phyloP scores from a whole-genome alignment of 1,284 basidiomycete genomes.

The Microbotryum saponariae region DNA sequence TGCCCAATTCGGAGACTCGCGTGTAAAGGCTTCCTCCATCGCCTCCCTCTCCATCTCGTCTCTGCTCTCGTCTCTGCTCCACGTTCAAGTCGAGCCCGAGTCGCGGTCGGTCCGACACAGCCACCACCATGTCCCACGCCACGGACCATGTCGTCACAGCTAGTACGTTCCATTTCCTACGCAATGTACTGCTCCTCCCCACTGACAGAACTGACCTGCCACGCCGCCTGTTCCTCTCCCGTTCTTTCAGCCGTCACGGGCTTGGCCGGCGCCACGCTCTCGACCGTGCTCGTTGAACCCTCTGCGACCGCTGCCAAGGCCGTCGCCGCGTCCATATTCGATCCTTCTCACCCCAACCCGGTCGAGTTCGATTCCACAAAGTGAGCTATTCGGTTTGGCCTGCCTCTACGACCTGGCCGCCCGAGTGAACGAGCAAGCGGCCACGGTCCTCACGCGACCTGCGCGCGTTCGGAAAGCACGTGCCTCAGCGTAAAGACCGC shows the following conservation, averaged over 20 bases:
- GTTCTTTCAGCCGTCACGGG: slow-evolving; percentile 20
- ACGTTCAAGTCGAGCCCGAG: too few relatives aligned
- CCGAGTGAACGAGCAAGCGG: too few relatives aligned
- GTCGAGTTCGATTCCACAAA: slow-evolving; percentile 14
- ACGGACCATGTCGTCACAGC: slow-evolving; percentile 13
- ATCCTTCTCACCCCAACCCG: slow-evolving; percentile 17
- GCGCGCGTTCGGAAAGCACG: background rate
- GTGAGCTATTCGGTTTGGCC: slow-evolving; percentile 1
- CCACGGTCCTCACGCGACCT: background rate
- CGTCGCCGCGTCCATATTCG: slow-evolving; percentile 24
- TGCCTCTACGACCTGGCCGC: background rate
- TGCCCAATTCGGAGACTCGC: too few relatives aligned
- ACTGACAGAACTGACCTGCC: background rate
- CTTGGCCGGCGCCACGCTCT: slow-evolving; percentile 6
- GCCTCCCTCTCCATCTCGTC: too few relatives aligned
- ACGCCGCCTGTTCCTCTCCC: background rate
- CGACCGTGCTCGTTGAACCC: slow-evolving; percentile 8
- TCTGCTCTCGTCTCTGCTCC: background rate
- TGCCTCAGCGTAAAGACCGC: background rate
- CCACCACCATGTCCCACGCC: background rate
- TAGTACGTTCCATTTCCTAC: slow-evolving; percentile 6
- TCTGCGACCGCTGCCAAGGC: slow-evolving; percentile 1
- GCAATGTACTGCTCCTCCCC: background rate
- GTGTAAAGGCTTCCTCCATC: background rate
- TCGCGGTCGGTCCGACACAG: background rate